Evolutionary conservation across 1,284 basidiomycete genomes (phyloP), one percentile per base, ranked within the genome.

Genomic region (Cystobasidium sp.): DNA sequence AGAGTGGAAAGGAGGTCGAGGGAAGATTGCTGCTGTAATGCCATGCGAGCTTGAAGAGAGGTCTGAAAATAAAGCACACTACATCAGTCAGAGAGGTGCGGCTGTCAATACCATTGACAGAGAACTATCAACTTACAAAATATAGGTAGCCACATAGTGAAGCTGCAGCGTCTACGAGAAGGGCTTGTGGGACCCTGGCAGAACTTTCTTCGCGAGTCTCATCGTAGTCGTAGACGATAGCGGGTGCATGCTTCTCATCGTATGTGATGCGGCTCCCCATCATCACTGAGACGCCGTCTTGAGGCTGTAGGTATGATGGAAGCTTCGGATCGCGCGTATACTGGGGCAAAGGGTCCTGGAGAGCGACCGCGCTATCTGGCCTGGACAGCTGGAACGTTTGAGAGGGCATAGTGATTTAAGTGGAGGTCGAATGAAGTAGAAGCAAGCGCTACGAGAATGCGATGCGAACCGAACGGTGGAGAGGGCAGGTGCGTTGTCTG

Each of bases 81-180:
- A 12, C 22, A 63, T 22, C 24, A 31, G 6, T 16, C n/a, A 47
- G 12, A 18, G 24, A 7, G 24, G 43, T 61, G 6, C 44, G 1
- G 44, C 16, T 39, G 18, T 12, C 20, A 53, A 4, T 41, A 49
- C 4, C 56, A 16, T 24, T 18, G 7, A 22, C 16, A 24, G 31
- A 22, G 46, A 43, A 18, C 6, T n/a, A 6, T 31, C 44, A 43
- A 52, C 70, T 58, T 51, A 73, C 70, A 53, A 56, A 73, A 39
- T 73, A 73, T 7, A 73, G 63, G 46, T 73, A 73, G 7, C 62
- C 70, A 41, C 62, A 65, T 20, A 73, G 62, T 24, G 70, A 65
- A 8, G 70, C 59, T 16, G 62, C 47, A 4, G 70, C 70, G 31
- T 73, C 70, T 8, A 73, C 63, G 24, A 73, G 70, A 16, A 73